Conservation (phyloP, 2,329 filamentous ascomycete species). For the Pseudogymnoascus sp. region DNA sequence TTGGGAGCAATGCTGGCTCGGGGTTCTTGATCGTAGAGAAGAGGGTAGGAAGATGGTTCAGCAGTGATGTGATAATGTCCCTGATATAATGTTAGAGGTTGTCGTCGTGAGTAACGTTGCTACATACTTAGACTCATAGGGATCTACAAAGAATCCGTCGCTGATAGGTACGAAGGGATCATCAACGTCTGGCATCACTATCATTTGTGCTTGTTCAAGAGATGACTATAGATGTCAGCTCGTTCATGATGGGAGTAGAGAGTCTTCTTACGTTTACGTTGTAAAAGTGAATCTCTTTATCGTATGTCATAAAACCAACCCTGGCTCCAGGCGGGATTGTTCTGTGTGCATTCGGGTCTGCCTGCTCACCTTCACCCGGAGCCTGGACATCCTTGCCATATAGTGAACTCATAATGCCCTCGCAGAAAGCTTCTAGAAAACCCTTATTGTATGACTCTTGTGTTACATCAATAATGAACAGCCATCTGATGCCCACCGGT, state of each 20-base stretch:
- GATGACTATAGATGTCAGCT: constrained; percentile 44
- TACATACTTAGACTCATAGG: constrained; percentile 70
- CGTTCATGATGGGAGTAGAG: background rate
- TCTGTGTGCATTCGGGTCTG: constrained; percentile 40
- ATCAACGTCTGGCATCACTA: constrained; percentile 96
- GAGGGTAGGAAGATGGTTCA: constrained; percentile 74
- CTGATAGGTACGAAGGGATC: constrained; percentile 92
- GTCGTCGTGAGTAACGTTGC: background rate
- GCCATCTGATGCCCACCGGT: constrained; percentile 76
- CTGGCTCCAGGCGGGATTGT: constrained; percentile 71
- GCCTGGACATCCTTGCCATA: constrained; percentile 60
- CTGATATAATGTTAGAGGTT: constrained; percentile 28
- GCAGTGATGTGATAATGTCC: constrained; percentile 77
- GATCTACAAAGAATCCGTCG: constrained; percentile 89
- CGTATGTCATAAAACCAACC: constrained; percentile 91
- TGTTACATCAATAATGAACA: constrained; percentile 90
- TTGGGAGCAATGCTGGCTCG: constrained; percentile 79
- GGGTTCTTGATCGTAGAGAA: constrained; percentile 85
- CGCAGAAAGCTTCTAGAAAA: constrained; percentile 82
- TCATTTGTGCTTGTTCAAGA: constrained; percentile 87
- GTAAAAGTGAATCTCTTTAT: constrained; percentile 97
- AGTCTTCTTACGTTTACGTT: constrained; percentile 67
- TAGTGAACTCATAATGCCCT: constrained; percentile 76
- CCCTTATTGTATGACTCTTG: constrained; percentile 87
- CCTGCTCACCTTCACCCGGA: constrained; percentile 41